These are phyloP conservation scores for Tolypocladium sp. DNA, from an alignment of 2,329 filamentous ascomycete species.

Conservation along the genomic window DNA sequence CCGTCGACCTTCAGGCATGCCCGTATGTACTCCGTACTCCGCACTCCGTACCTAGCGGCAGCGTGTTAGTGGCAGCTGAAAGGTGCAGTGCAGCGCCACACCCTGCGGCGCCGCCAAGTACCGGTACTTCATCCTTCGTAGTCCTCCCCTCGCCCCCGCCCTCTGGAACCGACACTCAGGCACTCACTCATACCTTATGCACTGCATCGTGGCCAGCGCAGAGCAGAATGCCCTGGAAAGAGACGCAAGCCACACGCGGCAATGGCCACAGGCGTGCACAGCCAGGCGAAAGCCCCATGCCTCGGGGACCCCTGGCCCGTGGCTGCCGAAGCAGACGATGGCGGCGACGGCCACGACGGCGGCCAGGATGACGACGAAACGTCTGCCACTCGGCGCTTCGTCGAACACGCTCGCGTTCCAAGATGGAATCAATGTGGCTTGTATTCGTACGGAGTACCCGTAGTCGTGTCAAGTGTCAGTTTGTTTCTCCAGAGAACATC, in stretches of 20 bases:
- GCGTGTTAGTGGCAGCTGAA: slow-evolving; percentile 4
- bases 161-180: not conserved
- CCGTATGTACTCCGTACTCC: not conserved
- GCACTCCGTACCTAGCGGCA: too few relatives aligned
- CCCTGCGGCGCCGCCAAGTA: not conserved
- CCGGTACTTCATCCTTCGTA: not conserved
- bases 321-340: not conserved
- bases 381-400: slow-evolving; percentile 3
- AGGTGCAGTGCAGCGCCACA: slow-evolving; percentile 5
- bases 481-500: not conserved
- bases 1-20: not conserved
- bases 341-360: not conserved
- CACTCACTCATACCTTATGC: not conserved
- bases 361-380: not conserved
- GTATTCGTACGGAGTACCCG: not conserved
- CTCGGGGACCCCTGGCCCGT: not conserved
- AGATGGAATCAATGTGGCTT: not conserved
- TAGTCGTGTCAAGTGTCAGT: not conserved
- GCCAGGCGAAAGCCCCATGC: too few relatives aligned
- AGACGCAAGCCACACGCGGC: not conserved
- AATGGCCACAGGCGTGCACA: not conserved
- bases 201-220: not conserved
- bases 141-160: not conserved
- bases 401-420: slow-evolving; percentile 3
- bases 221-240: not conserved